These are phyloP conservation scores for Taphrina communis DNA, from an alignment of 1,139 yeast species.

Conservation along the genomic window DNA sequence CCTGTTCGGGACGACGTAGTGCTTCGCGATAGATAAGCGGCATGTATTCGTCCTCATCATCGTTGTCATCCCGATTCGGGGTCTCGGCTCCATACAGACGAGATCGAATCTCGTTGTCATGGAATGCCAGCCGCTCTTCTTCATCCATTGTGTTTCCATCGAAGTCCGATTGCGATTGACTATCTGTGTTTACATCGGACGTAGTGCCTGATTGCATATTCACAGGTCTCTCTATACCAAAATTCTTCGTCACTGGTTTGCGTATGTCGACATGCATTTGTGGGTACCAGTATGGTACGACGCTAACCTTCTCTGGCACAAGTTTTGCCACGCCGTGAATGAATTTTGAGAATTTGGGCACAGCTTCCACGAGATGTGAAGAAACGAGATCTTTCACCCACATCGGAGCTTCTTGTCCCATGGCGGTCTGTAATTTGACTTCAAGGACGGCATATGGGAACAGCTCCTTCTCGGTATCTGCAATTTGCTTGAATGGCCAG, in stretches of 20 bases:
- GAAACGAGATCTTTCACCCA: conserved; percentile 94
- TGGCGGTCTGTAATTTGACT: conserved; percentile 93
- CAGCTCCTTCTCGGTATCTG: conserved; percentile 82
- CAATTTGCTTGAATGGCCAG: conserved; percentile 86
- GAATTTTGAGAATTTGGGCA: conserved; percentile 94
- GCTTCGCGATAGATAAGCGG: conserved; percentile 33
- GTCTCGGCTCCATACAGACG: conserved; percentile 28
- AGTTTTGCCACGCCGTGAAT: conserved; percentile 93
- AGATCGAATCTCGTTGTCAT: conserved; percentile 32
- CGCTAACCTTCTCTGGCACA: conserved; percentile 76
- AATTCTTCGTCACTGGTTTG: conserved; percentile 75
- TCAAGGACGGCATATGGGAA: conserved; percentile 97
- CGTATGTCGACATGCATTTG: conserved; percentile 96
- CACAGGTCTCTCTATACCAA: conserved; percentile 66
- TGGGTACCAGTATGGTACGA: conserved; percentile 97
- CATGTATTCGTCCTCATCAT: conserved; percentile 40
- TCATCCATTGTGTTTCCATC: conserved; percentile 54
- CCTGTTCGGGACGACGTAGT: conserved; percentile 30
- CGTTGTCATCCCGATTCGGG: conserved; percentile 26
- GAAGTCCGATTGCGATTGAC: conserved; percentile 52
- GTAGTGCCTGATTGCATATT: conserved; percentile 53
- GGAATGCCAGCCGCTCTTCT: conserved; percentile 48
- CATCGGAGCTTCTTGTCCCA: conserved; percentile 97
- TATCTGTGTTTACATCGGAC: conserved; percentile 51
- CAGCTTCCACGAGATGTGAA: conserved; percentile 95